These are phyloP conservation scores for Cyclotella baltica DNA, from an alignment of 108 stramenopile species.

Conservation along the genomic window DNA sequence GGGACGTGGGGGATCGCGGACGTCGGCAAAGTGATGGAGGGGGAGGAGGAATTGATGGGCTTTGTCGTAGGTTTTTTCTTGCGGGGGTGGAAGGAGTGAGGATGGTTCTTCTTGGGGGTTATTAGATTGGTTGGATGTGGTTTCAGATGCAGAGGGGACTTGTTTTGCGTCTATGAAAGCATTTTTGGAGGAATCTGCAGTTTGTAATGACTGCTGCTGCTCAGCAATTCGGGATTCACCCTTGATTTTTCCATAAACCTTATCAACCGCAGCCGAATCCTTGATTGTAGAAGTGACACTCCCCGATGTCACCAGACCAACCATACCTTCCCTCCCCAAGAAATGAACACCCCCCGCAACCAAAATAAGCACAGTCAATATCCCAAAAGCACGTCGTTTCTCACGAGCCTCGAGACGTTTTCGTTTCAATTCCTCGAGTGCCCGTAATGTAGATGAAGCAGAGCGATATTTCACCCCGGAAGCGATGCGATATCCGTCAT, in stretches of 20 bases:
- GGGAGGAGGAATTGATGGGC: conserved; percentile 35
- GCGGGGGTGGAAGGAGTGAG: conserved; percentile 21
- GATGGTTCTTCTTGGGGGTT: background rate
- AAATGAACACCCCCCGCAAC: conserved; percentile 38
- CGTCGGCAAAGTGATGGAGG: conserved; percentile 47
- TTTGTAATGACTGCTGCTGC: background rate
- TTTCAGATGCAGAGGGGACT: background rate
- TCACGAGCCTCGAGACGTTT: conserved; percentile 38
- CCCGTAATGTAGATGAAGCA: conserved; percentile 33
- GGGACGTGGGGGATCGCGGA: conserved; percentile 21
- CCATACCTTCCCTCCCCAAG: conserved; percentile 1
- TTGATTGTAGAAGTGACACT: background rate
- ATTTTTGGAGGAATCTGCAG: background rate
- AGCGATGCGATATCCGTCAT: background rate
- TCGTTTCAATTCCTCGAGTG: conserved; percentile 47
- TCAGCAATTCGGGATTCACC: conserved; percentile 4
- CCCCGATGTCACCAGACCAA: background rate
- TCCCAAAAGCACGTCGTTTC: conserved; percentile 25
- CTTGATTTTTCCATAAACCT: conserved; percentile 2
- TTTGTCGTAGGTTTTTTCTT: conserved; percentile 36
- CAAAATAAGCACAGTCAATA: conserved; percentile 22
- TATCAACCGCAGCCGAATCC: conserved; percentile 11
- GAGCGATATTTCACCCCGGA: conserved; percentile 37
- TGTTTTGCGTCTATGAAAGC: background rate
- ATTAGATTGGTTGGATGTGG: background rate